phyloP scores from a whole-genome alignment of 208 protist species.

The Trichomonas tenax region DNA sequence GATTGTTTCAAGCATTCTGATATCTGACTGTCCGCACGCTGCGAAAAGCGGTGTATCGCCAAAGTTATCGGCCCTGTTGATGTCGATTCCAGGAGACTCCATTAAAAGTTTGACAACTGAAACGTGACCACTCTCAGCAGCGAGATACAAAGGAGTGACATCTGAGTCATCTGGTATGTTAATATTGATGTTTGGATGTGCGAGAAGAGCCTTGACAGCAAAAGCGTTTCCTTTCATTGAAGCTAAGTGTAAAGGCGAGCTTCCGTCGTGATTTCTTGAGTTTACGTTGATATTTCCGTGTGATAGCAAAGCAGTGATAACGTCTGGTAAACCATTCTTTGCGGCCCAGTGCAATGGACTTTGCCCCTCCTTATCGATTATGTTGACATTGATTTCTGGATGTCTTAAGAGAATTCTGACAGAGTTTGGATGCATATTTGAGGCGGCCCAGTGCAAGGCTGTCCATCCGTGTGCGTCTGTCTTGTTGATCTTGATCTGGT shows the following conservation, averaged over 20 bases:
- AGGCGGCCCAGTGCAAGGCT: background rate
- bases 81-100: background rate
- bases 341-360: background rate
- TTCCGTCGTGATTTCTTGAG: background rate
- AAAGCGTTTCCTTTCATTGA: background rate
- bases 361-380: background rate
- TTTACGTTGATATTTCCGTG: background rate
- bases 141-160: background rate
- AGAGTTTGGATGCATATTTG: background rate
- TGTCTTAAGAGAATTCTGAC: background rate
- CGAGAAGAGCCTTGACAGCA: background rate
- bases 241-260: background rate
- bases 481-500: background rate
- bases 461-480: background rate
- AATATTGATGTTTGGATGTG: background rate
- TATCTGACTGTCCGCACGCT: background rate
- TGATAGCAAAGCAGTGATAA: background rate
- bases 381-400: background rate
- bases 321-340: background rate
- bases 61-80: background rate
- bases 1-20: background rate
- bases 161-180: background rate
- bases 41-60: background rate
- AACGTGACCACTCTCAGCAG: conserved; percentile 2
- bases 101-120: background rate